Evolutionary conservation across 2,329 filamentous ascomycete genomes (phyloP).

Genomic region (Alternaria gansuensis): DNA sequence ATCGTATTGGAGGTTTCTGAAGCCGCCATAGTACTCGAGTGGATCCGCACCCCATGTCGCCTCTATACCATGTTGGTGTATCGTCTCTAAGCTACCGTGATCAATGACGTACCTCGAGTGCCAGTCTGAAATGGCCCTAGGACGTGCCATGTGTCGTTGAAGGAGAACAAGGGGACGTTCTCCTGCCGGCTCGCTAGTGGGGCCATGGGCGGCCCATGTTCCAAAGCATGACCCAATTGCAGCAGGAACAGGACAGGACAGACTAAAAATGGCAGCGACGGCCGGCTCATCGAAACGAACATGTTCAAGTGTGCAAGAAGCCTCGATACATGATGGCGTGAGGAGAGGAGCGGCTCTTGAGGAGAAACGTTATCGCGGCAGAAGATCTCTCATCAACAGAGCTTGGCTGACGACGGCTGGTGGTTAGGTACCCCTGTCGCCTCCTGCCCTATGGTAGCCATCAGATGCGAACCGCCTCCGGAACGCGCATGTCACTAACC

Average conservation of each 20-base stretch:
- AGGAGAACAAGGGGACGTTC: slow-evolving; percentile 35
- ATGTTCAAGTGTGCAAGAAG: slow-evolving; percentile 5
- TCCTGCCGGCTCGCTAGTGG: slow-evolving; percentile 24
- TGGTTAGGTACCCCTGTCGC: slow-evolving; percentile 25
- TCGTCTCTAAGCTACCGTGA: not conserved
- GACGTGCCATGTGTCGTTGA: slow-evolving; percentile 59
- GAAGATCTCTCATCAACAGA: slow-evolving; percentile 7
- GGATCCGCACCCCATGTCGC: slow-evolving; percentile 68
- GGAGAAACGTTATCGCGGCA: not conserved
- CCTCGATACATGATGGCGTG: slow-evolving; percentile 4
- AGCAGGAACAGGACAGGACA: slow-evolving; percentile 19
- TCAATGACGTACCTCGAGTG: slow-evolving; percentile 61
- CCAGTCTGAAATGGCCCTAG: slow-evolving; percentile 68
- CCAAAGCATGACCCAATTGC: slow-evolving; percentile 28
- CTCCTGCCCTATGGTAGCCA: slow-evolving; percentile 16
- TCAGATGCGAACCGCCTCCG: slow-evolving; percentile 33
- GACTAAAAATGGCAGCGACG: slow-evolving; percentile 16
- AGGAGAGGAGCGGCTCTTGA: slow-evolving; percentile 3
- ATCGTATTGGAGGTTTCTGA: slow-evolving; percentile 58
- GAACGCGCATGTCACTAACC: slow-evolving; percentile 31
- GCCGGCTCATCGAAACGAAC: slow-evolving; percentile 7
- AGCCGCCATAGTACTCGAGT: slow-evolving; percentile 63
- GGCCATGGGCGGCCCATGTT: slow-evolving; percentile 31
- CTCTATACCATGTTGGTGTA: slow-evolving; percentile 53
- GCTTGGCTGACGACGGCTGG: slow-evolving; percentile 28